Base-by-base conservation (phyloP, 1,139 yeast genomes). In the Pichia sp. region DNA sequence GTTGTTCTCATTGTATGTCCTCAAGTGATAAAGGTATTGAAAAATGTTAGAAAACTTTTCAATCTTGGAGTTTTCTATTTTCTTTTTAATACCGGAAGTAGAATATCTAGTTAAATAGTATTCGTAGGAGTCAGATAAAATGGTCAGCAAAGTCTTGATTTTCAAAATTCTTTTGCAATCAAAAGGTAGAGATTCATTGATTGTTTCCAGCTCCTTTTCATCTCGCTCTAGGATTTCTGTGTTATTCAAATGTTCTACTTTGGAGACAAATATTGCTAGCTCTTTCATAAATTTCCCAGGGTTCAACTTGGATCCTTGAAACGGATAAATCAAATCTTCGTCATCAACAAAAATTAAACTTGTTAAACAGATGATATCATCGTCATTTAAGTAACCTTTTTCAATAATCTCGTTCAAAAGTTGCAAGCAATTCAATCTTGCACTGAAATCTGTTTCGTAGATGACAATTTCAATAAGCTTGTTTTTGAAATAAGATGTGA, bases 401-500 rank as follows among this genome's bases (percentile, higher is more conserved):
- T 75, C 77, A 19, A 80, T 73, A 19, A 88, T 72, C 59, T 83
- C 86, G 30, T 76, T 72, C 26, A 88, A 71, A 1, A 89, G 72
- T 13, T 76, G 72, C 1, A 85, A 70, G 8, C 88, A 75, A 51
- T 77, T 68, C 19, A 74, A 67, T 61, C 85, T 78, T 1, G 86
- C 89, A 44, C 73, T 75, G 10, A 71, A 63, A 56, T 82, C 87
- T 3, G 76, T 68, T 62, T 84, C 88, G 52, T 72, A 70, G 29
- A 73, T 64, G 0, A 82, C 81, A 65, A 90, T 86, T 54, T 84
- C 85, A 16, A 87, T 72, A 29, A 90, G 67, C 62, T 89, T 84
- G 4, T 72, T 70, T 62, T 85, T 82, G 55, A 67, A 67, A 54
- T 65, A 68, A 16, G 64, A 58, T 0, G 69, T 65, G 66, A 85